phyloP scores from a whole-genome alignment of 2,329 filamentous ascomycete genomes.

The Colletotrichum karsti region DNA sequence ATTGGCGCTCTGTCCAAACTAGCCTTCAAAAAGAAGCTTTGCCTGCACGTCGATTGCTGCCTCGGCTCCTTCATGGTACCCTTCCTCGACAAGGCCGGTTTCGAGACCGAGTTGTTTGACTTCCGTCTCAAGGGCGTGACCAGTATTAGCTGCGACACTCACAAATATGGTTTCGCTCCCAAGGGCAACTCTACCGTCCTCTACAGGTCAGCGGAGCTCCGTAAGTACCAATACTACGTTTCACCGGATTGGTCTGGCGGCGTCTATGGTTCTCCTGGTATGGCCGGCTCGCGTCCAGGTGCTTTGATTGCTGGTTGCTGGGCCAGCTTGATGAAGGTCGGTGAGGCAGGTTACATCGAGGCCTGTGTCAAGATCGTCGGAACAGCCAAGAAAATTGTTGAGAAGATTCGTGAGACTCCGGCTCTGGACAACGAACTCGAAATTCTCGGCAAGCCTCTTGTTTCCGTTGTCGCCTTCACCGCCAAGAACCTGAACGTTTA shows the following conservation, averaged over 20 bases:
- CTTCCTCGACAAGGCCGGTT: constrained; percentile 92
- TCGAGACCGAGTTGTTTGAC: constrained; percentile 88
- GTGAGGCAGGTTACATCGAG: constrained; percentile 87
- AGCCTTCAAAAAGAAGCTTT: constrained; percentile 80
- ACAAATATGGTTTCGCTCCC: constrained; percentile 98
- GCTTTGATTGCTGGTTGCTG: constrained; percentile 96
- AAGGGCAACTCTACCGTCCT: constrained; percentile 96
- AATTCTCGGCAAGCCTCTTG: constrained; percentile 84
- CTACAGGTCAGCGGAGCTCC: constrained; percentile 82
- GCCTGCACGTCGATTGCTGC: constrained; percentile 97
- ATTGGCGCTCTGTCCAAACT: constrained; percentile 86
- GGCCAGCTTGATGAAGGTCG: constrained; percentile 88
- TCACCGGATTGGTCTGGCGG: constrained; percentile 94
- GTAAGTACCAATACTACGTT: constrained; percentile 96
- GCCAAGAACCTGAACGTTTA: constrained; percentile 90
- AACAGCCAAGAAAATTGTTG: constrained; percentile 82
- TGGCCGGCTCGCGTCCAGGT: constrained; percentile 91
- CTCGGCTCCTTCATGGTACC: constrained; percentile 95
- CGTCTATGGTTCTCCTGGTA: constrained; percentile 92
- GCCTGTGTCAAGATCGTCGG: constrained; percentile 90
- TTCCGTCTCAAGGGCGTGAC: constrained; percentile 95
- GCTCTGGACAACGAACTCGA: constrained; percentile 76
- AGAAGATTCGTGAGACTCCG: constrained; percentile 76
- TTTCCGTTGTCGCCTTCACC: constrained; percentile 89
- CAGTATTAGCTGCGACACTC: constrained; percentile 94